Base-by-base conservation (phyloP, 306 rosid genomes). In the Corylus americana region DNA sequence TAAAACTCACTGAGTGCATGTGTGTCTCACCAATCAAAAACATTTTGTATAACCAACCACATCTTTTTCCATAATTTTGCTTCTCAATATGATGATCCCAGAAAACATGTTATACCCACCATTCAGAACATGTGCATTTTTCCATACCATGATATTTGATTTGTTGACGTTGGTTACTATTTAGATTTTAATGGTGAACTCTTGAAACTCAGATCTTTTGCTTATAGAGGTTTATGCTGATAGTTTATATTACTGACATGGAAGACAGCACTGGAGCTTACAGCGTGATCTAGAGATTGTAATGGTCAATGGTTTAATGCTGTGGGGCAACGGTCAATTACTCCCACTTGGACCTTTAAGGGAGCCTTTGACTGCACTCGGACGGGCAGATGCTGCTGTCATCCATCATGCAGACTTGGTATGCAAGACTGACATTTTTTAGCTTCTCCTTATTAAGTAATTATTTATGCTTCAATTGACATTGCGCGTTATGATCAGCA, bases 311-410 rank as follows among this genome's bases (percentile, higher is more conserved):
- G 98, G 96, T 81, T 80, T 92, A 77, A 87, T 86, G 78, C 87
- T 87, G 37, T 92, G 93, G 97, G 97, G 97, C 18, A 90, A 90
- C 84, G 72, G 79, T 70, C 90, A 78, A 70, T 85, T 91, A 17
- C 48, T 90, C 80, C 98, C 98, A 22, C 91, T 83, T 75, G 98
- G 98, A 82, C 98, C 98, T 27, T 80, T 95, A 79, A 91, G 98
- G 89, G 98, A 95, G 83, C 90, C 98, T 58, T 82, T 90, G 79
- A 74, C 74, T 66, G 95, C 90, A 6, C 95, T 95, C 70, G 58
- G 64, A 71, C 90, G 90, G 57, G 98, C 98, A 29, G 94, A 91
- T 84, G 84, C 77, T 57, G 90, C 88, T 74, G 88, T 94, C 58
- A 58, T 92, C 74, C 98, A 92, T 86, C 94, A 94, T 57, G 94